A percentile compares a stretch with the other conserved stretches of the same genome.
phyloP scores from a whole-genome alignment of 306 rosid species.

The Prunus fruticosa region DNA sequence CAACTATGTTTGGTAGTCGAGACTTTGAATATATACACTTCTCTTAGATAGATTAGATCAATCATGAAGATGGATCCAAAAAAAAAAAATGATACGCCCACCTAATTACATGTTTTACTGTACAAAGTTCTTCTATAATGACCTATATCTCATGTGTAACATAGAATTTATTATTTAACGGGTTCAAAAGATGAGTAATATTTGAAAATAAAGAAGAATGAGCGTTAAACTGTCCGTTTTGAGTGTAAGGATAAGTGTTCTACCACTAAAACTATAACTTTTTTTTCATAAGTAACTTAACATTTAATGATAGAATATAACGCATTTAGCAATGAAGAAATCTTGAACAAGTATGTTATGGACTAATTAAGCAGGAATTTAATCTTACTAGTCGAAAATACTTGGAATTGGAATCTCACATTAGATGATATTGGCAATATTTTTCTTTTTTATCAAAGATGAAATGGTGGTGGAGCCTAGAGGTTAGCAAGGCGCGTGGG shows the following conservation, averaged over 20 bases:
- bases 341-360: not conserved
- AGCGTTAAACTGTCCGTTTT: not conserved
- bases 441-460: not conserved
- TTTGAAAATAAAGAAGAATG: not conserved
- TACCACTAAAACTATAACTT: not conserved
- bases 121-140: not conserved
- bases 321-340: not conserved
- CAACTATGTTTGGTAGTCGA: not conserved
- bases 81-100: no score
- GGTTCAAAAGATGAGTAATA: not conserved
- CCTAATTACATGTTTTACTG: no score
- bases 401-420: not conserved
- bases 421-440: not conserved
- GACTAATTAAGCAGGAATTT: not conserved
- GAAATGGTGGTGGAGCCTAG: constrained; percentile 4
- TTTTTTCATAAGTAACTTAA: not conserved
- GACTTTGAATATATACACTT: not conserved
- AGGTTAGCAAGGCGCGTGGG: constrained; percentile 3
- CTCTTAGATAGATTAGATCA: no score
- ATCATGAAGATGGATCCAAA: no score
- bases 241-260: not conserved
- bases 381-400: not conserved
- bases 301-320: not conserved
- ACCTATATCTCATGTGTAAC: not conserved
- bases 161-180: not conserved